Evolutionary conservation across 2,329 filamentous ascomycete genomes (phyloP).

Genomic region (Gremmenia infestans): DNA sequence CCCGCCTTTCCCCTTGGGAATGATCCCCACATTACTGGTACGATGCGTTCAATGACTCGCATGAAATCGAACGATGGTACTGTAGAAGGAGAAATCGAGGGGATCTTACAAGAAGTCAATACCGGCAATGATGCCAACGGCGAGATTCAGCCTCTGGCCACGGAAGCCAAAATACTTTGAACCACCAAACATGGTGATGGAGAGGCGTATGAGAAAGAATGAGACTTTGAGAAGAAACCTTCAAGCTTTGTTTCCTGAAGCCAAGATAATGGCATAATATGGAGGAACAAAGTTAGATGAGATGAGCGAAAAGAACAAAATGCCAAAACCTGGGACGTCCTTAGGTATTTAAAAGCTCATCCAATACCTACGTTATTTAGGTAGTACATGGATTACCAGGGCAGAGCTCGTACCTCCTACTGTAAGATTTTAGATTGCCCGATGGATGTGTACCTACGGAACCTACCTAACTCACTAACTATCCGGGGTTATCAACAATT

Average conservation of each 20-base stretch:
- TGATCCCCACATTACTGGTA: too few species aligned
- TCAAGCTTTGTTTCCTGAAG: neutral
- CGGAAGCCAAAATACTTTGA: slow-evolving; percentile 57
- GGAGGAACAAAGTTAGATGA: neutral
- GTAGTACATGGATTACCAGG: too few species aligned
- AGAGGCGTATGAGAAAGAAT: neutral
- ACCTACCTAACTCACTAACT: too few species aligned
- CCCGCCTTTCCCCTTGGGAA: too few species aligned
- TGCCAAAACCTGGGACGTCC: neutral
- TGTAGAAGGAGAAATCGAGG: slow-evolving; percentile 25
- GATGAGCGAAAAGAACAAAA: neutral
- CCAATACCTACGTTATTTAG: too few species aligned
- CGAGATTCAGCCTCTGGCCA: slow-evolving; percentile 61
- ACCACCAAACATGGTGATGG: slow-evolving; percentile 33
- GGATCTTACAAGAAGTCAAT: slow-evolving; percentile 60
- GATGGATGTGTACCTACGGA: too few species aligned
- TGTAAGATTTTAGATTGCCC: too few species aligned
- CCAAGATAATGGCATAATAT: neutral
- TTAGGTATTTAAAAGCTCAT: neutral
- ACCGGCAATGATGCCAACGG: slow-evolving; percentile 66
- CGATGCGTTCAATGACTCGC: neutral
- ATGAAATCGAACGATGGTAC: neutral
- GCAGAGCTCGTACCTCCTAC: too few species aligned
- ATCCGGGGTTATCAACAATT: too few species aligned
- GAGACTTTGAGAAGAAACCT: neutral